Evolutionary conservation across 2,329 filamentous ascomycete species (phyloP).

Genomic region (Aureobasidium namibiae): DNA sequence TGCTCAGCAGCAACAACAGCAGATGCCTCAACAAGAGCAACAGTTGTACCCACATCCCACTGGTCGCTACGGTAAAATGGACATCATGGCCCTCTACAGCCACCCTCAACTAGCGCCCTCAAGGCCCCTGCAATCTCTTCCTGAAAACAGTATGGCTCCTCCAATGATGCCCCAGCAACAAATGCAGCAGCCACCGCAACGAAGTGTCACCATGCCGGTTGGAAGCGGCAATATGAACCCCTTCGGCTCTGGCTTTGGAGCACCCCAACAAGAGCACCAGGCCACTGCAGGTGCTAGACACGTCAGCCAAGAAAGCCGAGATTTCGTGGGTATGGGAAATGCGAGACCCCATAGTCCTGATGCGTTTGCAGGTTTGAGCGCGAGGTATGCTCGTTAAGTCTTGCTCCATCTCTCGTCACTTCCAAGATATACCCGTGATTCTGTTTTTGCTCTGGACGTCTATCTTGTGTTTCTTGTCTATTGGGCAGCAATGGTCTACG

Average conservation of each 20-base stretch:
- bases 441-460: too few relatives aligned
- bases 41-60: conserved; percentile 23
- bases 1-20: conserved; percentile 24
- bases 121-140: conserved; percentile 27
- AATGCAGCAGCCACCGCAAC: conserved; percentile 21
- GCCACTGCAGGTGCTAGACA: conserved; percentile 29
- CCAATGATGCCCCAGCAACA: conserved; percentile 16
- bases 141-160: conserved; percentile 25
- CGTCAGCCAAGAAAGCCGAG: conserved; percentile 63
- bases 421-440: too few relatives aligned
- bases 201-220: conserved; percentile 32
- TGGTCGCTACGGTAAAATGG: conserved; percentile 55
- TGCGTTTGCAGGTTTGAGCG: conserved; percentile 68
- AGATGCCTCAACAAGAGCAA: conserved; percentile 24
- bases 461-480: too few relatives aligned
- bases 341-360: conserved; percentile 66
- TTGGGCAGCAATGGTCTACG: too few relatives aligned
- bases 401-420: too few relatives aligned
- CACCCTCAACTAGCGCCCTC: conserved; percentile 47
- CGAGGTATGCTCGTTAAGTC: conserved; percentile 35
- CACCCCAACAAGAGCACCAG: conserved; percentile 19
- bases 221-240: conserved; percentile 23
- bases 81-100: conserved; percentile 69
- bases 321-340: conserved; percentile 51
- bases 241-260: conserved; percentile 16